Base-by-base conservation (phyloP, 1,284 basidiomycete genomes). In the Naganishia albida region DNA sequence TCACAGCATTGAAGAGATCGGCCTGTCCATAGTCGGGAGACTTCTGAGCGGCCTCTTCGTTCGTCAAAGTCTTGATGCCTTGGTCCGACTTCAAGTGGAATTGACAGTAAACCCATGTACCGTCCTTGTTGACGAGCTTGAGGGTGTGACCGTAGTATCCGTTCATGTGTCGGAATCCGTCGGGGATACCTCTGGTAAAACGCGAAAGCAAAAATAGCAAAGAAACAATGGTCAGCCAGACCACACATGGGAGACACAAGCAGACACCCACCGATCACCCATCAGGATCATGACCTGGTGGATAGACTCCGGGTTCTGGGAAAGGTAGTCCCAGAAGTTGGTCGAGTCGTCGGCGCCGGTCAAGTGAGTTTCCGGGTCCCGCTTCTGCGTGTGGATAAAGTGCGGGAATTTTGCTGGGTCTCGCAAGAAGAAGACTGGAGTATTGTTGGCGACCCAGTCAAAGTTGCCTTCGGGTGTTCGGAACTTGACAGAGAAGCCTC, bases 381-480 rank as follows among this genome's bases (percentile, higher is more conserved):
- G 86, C 84, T 96, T 95, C 80, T 93, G 91, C 40, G 91, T 93
- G 83, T 95, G 93, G 73, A 95, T 94, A 81, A 96, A 94, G 82
- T 91, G 86, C 8, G 83, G 82, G 75, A 85, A 85, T 73, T 84
- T 83, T 42, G 78, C 77, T 15, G 89, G 87, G 72, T 90, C 89
- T 65, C 88, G 85, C 72, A 93, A 85, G 83, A 92, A 92, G 83
- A 93, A 93, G 68, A 92, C 85, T 51, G 90, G 90, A 1, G 90
- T 93, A 82, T 93, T 93, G 83, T 93, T 93, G 81, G 88, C 68
- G n/a, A 93, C 91, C 84, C 88, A 90, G 78, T 95, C 92, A 81
- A 87, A 87, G 83, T 89, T 93, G 40, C 93, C 93, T 75, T 96
- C 85, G 30, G 88, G 85, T 0, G 93, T 94, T 78, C 85, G 87